Base-by-base conservation (phyloP, 805 yeast species). In the Cyberlindnera saturnus region DNA sequence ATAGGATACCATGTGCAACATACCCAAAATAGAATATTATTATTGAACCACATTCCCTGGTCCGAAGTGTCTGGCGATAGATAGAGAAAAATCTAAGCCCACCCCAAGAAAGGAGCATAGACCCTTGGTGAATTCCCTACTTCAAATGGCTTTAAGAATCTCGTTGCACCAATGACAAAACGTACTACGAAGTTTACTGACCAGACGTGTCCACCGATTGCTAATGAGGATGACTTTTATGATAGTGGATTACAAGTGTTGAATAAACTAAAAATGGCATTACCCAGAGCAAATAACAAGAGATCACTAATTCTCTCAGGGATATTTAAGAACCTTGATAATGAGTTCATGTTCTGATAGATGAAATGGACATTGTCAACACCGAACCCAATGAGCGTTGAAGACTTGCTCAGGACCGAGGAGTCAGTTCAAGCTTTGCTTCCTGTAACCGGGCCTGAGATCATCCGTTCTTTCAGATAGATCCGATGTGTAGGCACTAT, bases 231-330 rank as follows among this genome's bases (percentile, higher is more conserved):
- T 1, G 86, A 77, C n/a, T 77, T 81, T 1, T 78, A 65, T 13
- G 73, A 71, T 78, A 93, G 76, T 4, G 97, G 95, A 39, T 82
- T 81, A 59, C 80, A 86, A 0, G 96, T 88, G 38, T 91, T 77
- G 32, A 89, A 74, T 3, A 91, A 79, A 61, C 93, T 98, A 0
- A 97, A 96, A 0, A 95, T 74, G 4, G 96, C 95, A 63, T 91
- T 91, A 0, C 97, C 98, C 47, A 91, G 71, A 0, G 98, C 96
- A 41, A 93, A 66, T 19, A 91, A 66, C 0, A 97, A 90, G 50
- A 91, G 73, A 0, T 98, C 98, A 11, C 93, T 81, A 15, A 90
- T 64, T 45, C 85, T 79, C 46, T 87, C 93, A 15, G 90, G 77
- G 39, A 91, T 62, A 7, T 77, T 73, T 9, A 88, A 62, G 14